Base-by-base conservation (phyloP, 345 rosid species). In the Salix exigua region DNA sequence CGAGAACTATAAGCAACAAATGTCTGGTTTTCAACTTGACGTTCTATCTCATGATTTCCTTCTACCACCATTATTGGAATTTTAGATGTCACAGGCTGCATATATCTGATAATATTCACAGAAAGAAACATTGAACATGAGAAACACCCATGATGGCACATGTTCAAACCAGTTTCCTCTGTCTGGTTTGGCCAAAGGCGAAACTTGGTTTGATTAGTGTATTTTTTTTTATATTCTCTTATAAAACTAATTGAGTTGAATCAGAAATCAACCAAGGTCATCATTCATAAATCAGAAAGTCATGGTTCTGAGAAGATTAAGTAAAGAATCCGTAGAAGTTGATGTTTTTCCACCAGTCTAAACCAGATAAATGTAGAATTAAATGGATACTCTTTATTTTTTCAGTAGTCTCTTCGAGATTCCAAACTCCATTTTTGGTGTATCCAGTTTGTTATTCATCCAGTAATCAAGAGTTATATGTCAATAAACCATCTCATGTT, bases 11-110 rank as follows among this genome's bases (percentile, higher is more conserved):
- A 95, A 79, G 99, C 92, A 62, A 73, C 88, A 78, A 91, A 95
- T 19, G 87, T 80, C 76, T 78, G 88, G 77, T 91, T 85, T 72
- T 88, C 93, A 23, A 86, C 91, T 80, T 93, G 97, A 40, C 35
- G 44, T 83, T 91, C 99, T 64, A 91, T 82, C 83, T 96, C 99
- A 75, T 91, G 99, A 64, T 96, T 86, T 78, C 99, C 99, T 83
- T 88, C 97, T 12, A 91, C 79, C 81, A 91, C 94, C 98, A 93
- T 93, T 21, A 89, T 70, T 63, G 97, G 98, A 74, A 96, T 87
- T 82, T 68, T 87, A 9, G 97, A 89, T 46, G 89, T 78, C 50
- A 91, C 77, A 70, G 87, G 78, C 86, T 93, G 90, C 99, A 93
- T 93, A 76, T 82, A 96, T 80, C 99, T 96, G 55, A 31, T 64